Base-by-base conservation (phyloP, 495 filamentous ascomycete species). In the Tuber brumale region DNA sequence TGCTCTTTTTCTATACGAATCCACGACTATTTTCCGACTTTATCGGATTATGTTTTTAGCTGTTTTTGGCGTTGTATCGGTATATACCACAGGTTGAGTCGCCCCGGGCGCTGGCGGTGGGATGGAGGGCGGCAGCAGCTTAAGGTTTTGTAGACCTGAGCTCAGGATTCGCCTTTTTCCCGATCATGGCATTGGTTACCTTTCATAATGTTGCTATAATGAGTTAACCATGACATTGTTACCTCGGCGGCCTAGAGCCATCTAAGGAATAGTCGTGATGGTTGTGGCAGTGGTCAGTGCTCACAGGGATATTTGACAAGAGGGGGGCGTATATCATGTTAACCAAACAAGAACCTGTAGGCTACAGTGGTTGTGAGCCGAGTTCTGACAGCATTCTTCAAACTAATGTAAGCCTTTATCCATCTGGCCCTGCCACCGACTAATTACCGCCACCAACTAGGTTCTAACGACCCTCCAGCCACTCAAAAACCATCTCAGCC, bases 401-500 rank as follows among this genome's bases (percentile, higher is more conserved):
- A 61, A 16, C 14, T 61, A 31, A 31, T 9, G n/a, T 27, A 61
- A 61, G 31, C 3, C 12, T 16, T 9, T 16, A 31, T 31, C 51
- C 4, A 31, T 1, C 51, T 14, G 5, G 27, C 51, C n/a, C 12
- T 21, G 0, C 46, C 27, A 31, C 27, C 27, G 9, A 14, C 51
- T 31, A 10, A 51, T 19, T n/a, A n/a, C 46, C 21, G n/a, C 46
- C 46, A 61, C n/a, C 3, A 21, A 9, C 51, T 61, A 61, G 27
- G 27, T 0, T 61, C 51, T 61, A 61, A 61, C n/a, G 51, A 16
- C 51, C 70, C 46, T 72, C 69, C 27, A 77, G 43, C 73, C 76
- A 87, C 27, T 69, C 82, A 35, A 85, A 66, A 72, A 88, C 71
- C 75, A 83, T 83, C 72, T 76, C 46, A 3, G 85, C 85, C 5